Base-by-base conservation (phyloP, 2,329 filamentous ascomycete species). In the Cercospora canescens region DNA sequence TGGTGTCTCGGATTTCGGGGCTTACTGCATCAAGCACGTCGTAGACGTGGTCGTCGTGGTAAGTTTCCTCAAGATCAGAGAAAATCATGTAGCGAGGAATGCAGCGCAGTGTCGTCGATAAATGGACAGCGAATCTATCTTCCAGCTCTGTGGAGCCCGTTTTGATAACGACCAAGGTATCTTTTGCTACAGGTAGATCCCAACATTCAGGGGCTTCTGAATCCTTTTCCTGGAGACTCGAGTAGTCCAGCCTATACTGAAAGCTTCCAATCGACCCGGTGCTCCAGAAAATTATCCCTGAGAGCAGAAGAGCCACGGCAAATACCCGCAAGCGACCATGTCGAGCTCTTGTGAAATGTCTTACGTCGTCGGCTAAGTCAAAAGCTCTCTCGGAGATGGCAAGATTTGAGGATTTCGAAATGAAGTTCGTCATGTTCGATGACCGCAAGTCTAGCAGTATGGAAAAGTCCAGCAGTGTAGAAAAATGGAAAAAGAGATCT, bases 111-210 rank as follows among this genome's bases (percentile, higher is more conserved):
- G 85, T 85, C 1, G 84, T 85, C 56, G 79, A 74, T 66, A 87
- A 81, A 70, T 87, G 86, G 2, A 81, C 75, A 1, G 85, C 84
- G 2, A 88, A 80, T 72, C 86, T 86, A 18, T 83, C 80, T 56
- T 78, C 75, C 8, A 85, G 80, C 70, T 88, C 86, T 9, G 85
- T 85, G n/a, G 86, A 85, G 62, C 86, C 86, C 0, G 86, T 88
- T 70, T 85, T 84, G 64, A 88, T 77, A 12, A 87, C 77, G 18
- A 88, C 81, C 66, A 87, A 82, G 58, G 87, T 75, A 69, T 88
- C 80, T 2, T 84, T 77, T 1, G 79, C 76, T 21, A 76, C 76
- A 0, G 71, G 69, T 1, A 75, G 37, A 7, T 57, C 30, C 32
- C 32, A 32, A 24, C 54, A 57, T 37, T 9, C 39, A 11, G n/a